Conservation (phyloP, 1,139 yeast species). For the Eremothecium sinecaudum region DNA sequence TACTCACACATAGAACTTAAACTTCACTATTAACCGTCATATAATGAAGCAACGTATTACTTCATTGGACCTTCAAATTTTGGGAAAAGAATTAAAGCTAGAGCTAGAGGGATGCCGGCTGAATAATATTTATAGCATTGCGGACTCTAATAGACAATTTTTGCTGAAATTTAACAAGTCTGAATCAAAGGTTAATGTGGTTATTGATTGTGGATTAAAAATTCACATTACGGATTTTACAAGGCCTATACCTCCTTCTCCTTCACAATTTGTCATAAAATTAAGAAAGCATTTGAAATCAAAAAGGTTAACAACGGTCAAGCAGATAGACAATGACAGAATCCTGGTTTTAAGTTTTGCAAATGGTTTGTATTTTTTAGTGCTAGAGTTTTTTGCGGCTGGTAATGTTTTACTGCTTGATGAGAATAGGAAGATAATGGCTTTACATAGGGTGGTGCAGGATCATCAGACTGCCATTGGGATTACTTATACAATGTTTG, state of each 20-base stretch:
- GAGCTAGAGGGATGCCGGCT: conserved; percentile 57
- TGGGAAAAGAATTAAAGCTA: conserved; percentile 54
- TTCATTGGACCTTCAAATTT: conserved; percentile 67
- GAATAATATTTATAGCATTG: conserved; percentile 77
- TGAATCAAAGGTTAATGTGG: conserved; percentile 64
- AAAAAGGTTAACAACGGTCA: conserved; percentile 61
- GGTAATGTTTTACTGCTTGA: conserved; percentile 81
- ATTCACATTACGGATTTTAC: conserved; percentile 72
- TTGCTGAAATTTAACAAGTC: conserved; percentile 75
- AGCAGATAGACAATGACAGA: conserved; percentile 71
- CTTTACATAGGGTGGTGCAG: conserved; percentile 68
- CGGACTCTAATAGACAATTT: conserved; percentile 64
- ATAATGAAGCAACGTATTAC: conserved; percentile 69
- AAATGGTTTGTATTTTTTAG: conserved; percentile 69
- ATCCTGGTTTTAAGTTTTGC: conserved; percentile 72
- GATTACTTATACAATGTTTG: conserved; percentile 55
- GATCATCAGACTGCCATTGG: conserved; percentile 67
- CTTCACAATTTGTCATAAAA: conserved; percentile 78
- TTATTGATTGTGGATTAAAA: conserved; percentile 82
- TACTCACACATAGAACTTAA: no score
- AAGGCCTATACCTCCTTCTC: conserved; percentile 69
- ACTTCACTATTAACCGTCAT: background rate
- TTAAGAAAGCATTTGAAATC: conserved; percentile 79
- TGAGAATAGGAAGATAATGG: conserved; percentile 53
- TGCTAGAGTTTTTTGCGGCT: conserved; percentile 87